Evolutionary conservation across 2,329 filamentous ascomycete genomes (phyloP).

Genomic region (Macrophomina phaseolina): DNA sequence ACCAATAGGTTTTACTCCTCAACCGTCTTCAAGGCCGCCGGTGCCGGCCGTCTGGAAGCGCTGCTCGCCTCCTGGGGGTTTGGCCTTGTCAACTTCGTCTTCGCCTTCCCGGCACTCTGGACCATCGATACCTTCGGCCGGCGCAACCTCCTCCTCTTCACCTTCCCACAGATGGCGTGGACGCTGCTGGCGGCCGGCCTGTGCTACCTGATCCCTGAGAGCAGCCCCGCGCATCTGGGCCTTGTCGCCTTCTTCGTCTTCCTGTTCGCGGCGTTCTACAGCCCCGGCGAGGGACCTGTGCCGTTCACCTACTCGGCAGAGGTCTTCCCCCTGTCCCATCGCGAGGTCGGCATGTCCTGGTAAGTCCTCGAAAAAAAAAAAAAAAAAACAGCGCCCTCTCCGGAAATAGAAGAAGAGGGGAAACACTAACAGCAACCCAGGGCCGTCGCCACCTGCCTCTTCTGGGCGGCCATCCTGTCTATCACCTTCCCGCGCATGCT

Average conservation of each 20-base stretch:
- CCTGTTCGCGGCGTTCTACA: slow-evolving; percentile 56
- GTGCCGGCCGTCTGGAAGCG: slow-evolving; percentile 47
- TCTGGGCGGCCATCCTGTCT: slow-evolving; percentile 64
- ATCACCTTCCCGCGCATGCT: slow-evolving; percentile 68
- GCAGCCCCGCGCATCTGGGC: slow-evolving; percentile 50
- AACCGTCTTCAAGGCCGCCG: slow-evolving; percentile 56
- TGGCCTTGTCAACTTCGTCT: slow-evolving; percentile 64
- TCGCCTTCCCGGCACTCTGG: slow-evolving; percentile 64
- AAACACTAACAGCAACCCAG: not conserved
- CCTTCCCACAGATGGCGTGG: slow-evolving; percentile 59
- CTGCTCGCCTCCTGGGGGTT: slow-evolving; percentile 65
- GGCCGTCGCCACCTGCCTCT: slow-evolving; percentile 69
- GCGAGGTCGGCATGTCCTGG: slow-evolving; percentile 74
- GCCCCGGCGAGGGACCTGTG: slow-evolving; percentile 58
- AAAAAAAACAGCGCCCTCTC: not conserved
- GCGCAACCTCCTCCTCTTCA: slow-evolving; percentile 56
- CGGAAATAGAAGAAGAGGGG: not conserved
- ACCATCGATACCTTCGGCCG: slow-evolving; percentile 62
- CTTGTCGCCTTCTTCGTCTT: slow-evolving; percentile 64
- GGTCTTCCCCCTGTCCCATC: slow-evolving; percentile 72
- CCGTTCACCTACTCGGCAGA: slow-evolving; percentile 73
- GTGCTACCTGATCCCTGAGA: slow-evolving; percentile 57
- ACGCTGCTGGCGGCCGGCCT: slow-evolving; percentile 55
- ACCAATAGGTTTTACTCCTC: slow-evolving; percentile 52
- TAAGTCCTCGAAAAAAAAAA: not conserved